Conservation (phyloP, 2,329 filamentous ascomycete species). For the Truncatella angustata region DNA sequence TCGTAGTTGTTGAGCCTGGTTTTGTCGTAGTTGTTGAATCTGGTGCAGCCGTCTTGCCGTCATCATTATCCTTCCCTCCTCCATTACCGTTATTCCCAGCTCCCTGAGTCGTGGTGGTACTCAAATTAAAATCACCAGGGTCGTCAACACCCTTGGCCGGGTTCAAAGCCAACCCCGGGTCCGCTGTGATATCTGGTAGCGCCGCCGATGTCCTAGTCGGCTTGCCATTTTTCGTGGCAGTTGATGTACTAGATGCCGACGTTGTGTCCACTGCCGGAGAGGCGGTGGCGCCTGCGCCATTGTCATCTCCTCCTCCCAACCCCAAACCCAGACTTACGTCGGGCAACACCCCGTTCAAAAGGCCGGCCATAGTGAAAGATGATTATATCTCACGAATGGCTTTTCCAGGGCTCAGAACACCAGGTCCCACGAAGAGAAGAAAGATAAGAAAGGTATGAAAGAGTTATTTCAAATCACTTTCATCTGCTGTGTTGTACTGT, state of each 20-base stretch:
- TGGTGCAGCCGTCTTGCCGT: background rate
- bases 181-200: background rate
- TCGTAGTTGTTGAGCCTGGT: background rate
- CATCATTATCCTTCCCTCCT: background rate
- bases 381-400: background rate
- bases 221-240: background rate
- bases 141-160: slow-evolving; percentile 3
- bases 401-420: slow-evolving; percentile 11
- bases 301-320: slow-evolving; percentile 7
- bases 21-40: background rate
- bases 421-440: slow-evolving; percentile 8
- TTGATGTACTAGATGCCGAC: background rate
- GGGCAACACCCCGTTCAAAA: slow-evolving; percentile 11
- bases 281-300: background rate
- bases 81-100: background rate
- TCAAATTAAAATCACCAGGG: background rate
- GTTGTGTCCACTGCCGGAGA: background rate
- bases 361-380: slow-evolving; percentile 12
- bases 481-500: background rate
- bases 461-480: background rate
- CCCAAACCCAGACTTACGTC: slow-evolving; percentile 8
- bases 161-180: slow-evolving; percentile 5
- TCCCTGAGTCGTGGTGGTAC: background rate
- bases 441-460: background rate
- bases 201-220: background rate